Percentiles rank a stretch among this genome's conserved stretches.
Conservation (phyloP, 2,329 filamentous ascomycete genomes). For the Myriangium duriaei region DNA sequence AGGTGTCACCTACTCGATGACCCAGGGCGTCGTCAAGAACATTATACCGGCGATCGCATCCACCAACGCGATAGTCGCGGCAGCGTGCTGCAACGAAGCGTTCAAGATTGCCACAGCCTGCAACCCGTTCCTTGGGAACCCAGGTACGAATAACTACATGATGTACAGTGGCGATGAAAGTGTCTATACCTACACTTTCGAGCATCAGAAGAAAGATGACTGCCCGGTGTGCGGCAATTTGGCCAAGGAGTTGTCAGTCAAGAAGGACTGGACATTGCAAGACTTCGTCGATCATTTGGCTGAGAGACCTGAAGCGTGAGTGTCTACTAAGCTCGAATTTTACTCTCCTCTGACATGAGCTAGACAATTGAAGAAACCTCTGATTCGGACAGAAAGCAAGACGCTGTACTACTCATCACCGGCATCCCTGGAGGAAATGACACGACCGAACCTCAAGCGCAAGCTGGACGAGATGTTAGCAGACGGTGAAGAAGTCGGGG, state of each 20-base stretch:
- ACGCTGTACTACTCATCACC: constrained; percentile 86
- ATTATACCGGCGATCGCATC: constrained; percentile 98
- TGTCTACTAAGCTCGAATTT: constrained; percentile 1
- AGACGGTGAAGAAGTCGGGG: constrained; percentile 72
- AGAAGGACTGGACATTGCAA: constrained; percentile 59
- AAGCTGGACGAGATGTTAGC: constrained; percentile 65
- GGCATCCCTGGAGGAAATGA: constrained; percentile 69
- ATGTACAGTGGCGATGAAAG: constrained; percentile 96
- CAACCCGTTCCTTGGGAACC: constrained; percentile 65
- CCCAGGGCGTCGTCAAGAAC: constrained; percentile 96
- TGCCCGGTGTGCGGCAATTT: constrained; percentile 87
- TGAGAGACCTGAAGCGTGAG: constrained; percentile 61
- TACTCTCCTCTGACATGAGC: constrained; percentile 12
- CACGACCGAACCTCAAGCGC: constrained; percentile 66
- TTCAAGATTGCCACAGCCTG: constrained; percentile 81
- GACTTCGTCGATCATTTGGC: constrained; percentile 79
- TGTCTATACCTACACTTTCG: constrained; percentile 95
- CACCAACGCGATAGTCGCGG: constrained; percentile 93
- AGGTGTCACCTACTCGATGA: constrained; percentile 89
- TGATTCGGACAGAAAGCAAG: constrained; percentile 65
- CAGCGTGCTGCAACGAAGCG: constrained; percentile 90
- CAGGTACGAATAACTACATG: constrained; percentile 76
- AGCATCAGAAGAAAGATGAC: constrained; percentile 85
- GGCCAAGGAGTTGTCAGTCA: constrained; percentile 60
- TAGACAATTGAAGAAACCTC: constrained; percentile 79